phyloP scores from a whole-genome alignment of 345 rosid genomes.

The Litchi chinensis region DNA sequence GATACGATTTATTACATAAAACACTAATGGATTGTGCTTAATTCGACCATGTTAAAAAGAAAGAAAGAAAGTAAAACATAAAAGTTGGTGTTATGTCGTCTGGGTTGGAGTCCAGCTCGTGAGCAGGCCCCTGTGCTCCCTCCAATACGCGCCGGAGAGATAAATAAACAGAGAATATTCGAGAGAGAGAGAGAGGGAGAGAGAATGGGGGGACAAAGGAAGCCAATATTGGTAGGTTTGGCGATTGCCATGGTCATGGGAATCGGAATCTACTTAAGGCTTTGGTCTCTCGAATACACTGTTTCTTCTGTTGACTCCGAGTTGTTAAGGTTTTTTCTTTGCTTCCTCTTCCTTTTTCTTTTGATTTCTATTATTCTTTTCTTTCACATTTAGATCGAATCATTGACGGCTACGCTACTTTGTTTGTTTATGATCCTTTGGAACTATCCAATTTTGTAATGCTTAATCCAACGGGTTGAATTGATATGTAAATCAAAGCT shows the following conservation, averaged over 20 bases:
- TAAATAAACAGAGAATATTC: too few species aligned
- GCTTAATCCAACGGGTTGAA: neutral
- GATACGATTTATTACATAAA: too few species aligned
- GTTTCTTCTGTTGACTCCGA: constrained; percentile 67
- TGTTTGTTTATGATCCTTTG: too few species aligned
- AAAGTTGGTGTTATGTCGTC: too few species aligned
- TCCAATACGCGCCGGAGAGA: neutral
- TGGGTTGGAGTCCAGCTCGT: neutral
- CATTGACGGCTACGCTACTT: too few species aligned
- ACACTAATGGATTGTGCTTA: too few species aligned
- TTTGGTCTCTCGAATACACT: constrained; percentile 77
- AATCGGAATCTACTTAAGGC: constrained; percentile 63
- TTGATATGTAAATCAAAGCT: too few species aligned
- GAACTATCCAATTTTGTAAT: neutral
- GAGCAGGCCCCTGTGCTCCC: neutral
- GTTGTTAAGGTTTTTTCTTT: constrained; percentile 53
- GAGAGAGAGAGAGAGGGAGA: constrained; percentile 6
- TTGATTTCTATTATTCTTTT: neutral
- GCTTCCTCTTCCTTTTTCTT: neutral
- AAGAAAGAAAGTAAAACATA: too few species aligned
- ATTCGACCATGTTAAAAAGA: too few species aligned
- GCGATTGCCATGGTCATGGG: constrained; percentile 60
- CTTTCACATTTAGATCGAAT: neutral
- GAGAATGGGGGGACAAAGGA: constrained; percentile 53
- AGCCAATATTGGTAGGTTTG: constrained; percentile 47